A percentile compares a stretch with the other conserved stretches of the same genome.
Evolutionary conservation across 495 filamentous ascomycete genomes (phyloP).

Genomic region (Podospora pseudocomata): DNA sequence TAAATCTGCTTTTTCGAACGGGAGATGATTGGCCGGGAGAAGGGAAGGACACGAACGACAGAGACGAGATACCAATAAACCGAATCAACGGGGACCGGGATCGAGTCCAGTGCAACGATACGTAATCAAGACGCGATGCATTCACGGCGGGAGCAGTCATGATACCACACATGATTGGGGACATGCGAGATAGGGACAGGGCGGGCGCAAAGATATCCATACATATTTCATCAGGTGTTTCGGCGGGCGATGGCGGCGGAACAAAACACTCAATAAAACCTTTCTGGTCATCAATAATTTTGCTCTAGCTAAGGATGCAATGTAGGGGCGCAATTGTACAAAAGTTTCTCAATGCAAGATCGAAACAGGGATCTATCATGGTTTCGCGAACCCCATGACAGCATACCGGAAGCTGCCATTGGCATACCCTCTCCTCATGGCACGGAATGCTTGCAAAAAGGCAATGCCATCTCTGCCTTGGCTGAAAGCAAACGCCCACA

Average conservation of each 20-base stretch:
- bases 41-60: background rate
- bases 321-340: conserved; percentile 3
- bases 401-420: conserved; percentile 56
- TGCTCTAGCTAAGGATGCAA: conserved; percentile 5
- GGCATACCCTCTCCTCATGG: conserved; percentile 56
- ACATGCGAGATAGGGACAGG: background rate
- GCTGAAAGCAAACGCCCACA: conserved; percentile 56
- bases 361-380: background rate
- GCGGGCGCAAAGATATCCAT: conserved; percentile 10
- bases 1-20: conserved; percentile 20
- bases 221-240: conserved; percentile 9
- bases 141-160: background rate
- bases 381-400: conserved; percentile 54
- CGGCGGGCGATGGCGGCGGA: background rate
- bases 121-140: background rate
- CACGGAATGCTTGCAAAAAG: conserved; percentile 56
- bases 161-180: background rate
- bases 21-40: background rate
- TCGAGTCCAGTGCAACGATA: background rate
- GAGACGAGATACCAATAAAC: background rate
- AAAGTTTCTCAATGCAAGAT: background rate
- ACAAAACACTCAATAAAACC: background rate
- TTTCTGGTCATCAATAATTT: conserved; percentile 9
- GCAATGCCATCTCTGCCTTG: conserved; percentile 56
- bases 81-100: background rate